These are phyloP conservation scores for Tylopilus plumbeoviolaceoides DNA, from an alignment of 768 basidiomycete species.

Conservation along the genomic window DNA sequence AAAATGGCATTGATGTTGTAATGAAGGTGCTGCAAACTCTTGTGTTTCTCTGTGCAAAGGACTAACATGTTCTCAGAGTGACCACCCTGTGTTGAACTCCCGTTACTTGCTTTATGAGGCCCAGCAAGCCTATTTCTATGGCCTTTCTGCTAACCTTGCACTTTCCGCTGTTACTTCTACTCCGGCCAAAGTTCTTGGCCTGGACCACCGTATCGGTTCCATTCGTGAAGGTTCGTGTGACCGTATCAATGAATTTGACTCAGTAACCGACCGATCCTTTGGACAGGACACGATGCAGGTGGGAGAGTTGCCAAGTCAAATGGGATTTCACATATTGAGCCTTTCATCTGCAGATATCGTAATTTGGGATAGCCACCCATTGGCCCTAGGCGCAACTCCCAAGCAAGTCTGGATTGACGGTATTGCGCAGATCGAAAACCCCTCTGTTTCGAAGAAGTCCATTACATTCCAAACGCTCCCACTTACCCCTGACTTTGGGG, in stretches of 20 bases:
- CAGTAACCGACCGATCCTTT: background rate
- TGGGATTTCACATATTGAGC: background rate
- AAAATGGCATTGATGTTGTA: constrained; percentile 52
- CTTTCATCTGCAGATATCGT: constrained; percentile 50
- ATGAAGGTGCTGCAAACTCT: constrained; percentile 49
- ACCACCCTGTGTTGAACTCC: constrained; percentile 52
- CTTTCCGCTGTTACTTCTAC: constrained; percentile 68
- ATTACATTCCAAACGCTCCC: constrained; percentile 47
- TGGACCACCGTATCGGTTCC: constrained; percentile 73
- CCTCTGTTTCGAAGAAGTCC: constrained; percentile 53
- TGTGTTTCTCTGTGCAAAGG: background rate
- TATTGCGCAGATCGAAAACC: constrained; percentile 57
- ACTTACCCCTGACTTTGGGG: constrained; percentile 57
- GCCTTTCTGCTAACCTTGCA: constrained; percentile 60
- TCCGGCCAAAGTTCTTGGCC: constrained; percentile 65
- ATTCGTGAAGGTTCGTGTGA: constrained; percentile 41
- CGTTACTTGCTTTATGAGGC: constrained; percentile 57
- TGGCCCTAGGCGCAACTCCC: constrained; percentile 74
- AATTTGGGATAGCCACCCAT: constrained; percentile 74
- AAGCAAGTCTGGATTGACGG: constrained; percentile 85
- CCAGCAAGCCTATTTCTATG: constrained; percentile 67
- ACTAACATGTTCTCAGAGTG: constrained; percentile 36
- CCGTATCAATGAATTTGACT: background rate
- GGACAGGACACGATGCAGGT: constrained; percentile 68
- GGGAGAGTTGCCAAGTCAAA: constrained; percentile 3